These are phyloP conservation scores for Spinellus fusiger DNA, from an alignment of 192 early-diverging fungal genomes.

Conservation along the genomic window DNA sequence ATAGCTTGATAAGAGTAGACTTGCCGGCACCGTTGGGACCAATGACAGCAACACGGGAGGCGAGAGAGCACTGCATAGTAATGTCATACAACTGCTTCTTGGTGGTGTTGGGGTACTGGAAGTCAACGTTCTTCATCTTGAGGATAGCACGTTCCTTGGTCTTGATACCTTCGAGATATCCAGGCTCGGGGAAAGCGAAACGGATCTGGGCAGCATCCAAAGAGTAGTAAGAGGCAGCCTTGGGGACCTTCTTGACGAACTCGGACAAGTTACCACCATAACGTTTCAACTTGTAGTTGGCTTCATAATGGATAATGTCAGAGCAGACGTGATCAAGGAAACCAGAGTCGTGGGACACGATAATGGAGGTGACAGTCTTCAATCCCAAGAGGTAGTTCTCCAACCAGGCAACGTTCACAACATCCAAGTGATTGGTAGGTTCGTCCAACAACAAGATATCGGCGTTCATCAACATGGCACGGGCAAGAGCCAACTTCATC, in stretches of 20 bases:
- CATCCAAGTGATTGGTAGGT: slow-evolving; percentile 84
- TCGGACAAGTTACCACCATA: slow-evolving; percentile 78
- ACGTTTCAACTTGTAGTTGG: slow-evolving; percentile 61
- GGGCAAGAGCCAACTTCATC: slow-evolving; percentile 84
- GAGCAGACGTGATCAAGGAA: slow-evolving; percentile 81
- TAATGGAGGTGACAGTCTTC: slow-evolving; percentile 73
- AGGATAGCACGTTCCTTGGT: slow-evolving; percentile 71
- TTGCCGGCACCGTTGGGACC: slow-evolving; percentile 76
- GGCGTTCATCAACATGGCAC: slow-evolving; percentile 80
- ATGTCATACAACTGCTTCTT: slow-evolving; percentile 58
- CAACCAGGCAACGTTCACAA: slow-evolving; percentile 54
- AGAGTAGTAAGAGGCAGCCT: slow-evolving; percentile 74
- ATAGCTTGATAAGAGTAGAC: slow-evolving; percentile 65
- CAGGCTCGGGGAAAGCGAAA: slow-evolving; percentile 73
- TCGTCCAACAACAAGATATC: slow-evolving; percentile 83
- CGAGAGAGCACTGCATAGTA: slow-evolving; percentile 58
- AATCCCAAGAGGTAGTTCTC: slow-evolving; percentile 68
- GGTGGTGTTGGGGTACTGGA: slow-evolving; percentile 60
- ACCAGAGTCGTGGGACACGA: slow-evolving; percentile 83
- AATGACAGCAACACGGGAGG: slow-evolving; percentile 74
- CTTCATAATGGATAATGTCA: slow-evolving; percentile 82
- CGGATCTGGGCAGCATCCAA: slow-evolving; percentile 56
- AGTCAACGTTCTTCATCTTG: slow-evolving; percentile 68
- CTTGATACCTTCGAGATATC: slow-evolving; percentile 69
- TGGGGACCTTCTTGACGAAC: slow-evolving; percentile 70